Evolutionary conservation across 2,329 filamentous ascomycete species (phyloP), one percentile per base, ranked within the genome.

Genomic region (Pseudogymnoascus sp.): DNA sequence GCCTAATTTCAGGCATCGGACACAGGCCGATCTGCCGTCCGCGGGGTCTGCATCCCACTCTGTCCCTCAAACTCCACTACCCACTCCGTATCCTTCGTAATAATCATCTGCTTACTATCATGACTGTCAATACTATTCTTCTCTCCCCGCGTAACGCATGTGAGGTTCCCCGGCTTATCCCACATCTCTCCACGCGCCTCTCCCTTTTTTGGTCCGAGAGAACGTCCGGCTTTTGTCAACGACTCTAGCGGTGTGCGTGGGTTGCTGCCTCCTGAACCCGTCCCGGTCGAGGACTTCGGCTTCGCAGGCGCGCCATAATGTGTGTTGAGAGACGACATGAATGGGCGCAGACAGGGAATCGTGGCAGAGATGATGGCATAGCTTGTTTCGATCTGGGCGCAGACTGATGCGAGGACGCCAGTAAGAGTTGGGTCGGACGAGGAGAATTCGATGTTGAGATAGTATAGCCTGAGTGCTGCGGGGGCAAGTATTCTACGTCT

Each of bases 341-440:
- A 80, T 2, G 78, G 76, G 44, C 77, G 75, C 16, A 81, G 71
- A 60, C 76, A 78, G 0, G 78, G 77, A 7, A 76, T 73, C 0
- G 75, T 78, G 14, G 75, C 74, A 16, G 77, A 73, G 4, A 79
- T 71, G 10, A 80, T 72, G 42, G 74, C 74, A 61, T 78, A 76
- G 62, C 73, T 71, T 8, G 79, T 66, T 64, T 80, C 74, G 44
- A 77, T 70, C 64, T 80, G 77, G 0, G 75, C 75, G 53, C 74
- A 73, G 1, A 78, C 70, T 1, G 69, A 71, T 1, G 73, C 70
- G 11, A 74, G 68, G 11, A 74, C 72, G 16, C 74, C 75, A 25
- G 70, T 63, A 4, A 80, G 71, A 2, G 75, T 74, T 16, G 73
- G 75, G 63, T 78, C 70, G n/a, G 66, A 16, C 6, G 76, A 75